Evolutionary conservation across 2,329 filamentous ascomycete genomes (phyloP), one percentile per base, ranked within the genome.

Genomic region (Paraconiothyrium brasiliense): DNA sequence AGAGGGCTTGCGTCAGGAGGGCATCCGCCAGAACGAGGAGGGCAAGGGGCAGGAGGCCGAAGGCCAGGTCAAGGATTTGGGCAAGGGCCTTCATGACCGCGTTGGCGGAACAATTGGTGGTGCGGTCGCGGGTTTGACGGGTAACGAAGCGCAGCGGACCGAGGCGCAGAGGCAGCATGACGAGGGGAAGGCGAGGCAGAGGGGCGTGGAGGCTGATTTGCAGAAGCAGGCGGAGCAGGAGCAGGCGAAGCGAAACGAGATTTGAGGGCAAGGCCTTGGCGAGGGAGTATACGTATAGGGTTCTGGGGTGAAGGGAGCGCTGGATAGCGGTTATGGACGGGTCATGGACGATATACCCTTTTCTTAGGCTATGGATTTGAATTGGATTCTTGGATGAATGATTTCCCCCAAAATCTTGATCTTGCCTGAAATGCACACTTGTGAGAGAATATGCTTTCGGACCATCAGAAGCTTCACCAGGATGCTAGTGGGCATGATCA

Each of bases 21-120:
- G 94, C 5, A 87, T 87, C 35, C 80, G 90, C 71, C 93, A 97
- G 83, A 96, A 97, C 75, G 83, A 87, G 37, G 85, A 90, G 65
- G 94, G 94, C 22, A 91, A 95, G 80, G 86, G 86, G 35, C 89
- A 94, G 78, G 92, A 97, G 80, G 92, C 93, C 5, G 86, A 90
- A 75, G 93, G 93, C 16, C 94, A 97, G 80, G 72, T 95, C 49
- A 89, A 81, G 61, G 93, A 97, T 75, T 84, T 90, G 46, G 88
- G 89, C 6, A 82, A 85, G 62, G 94, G 94, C 9, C 77, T 84
- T 20, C 63, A 67, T 8, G 79, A 84, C 60, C 77, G 78, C n/a
- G 84, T 90, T 30, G 82, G 87, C 48, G 93, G 94, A 11, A 84
- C 90, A 1, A 69, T 97, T 4, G 92, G 93, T 1, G 84, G 87